Base-by-base conservation (phyloP, 257 asterid genomes). In the Leonotis leonurus region DNA sequence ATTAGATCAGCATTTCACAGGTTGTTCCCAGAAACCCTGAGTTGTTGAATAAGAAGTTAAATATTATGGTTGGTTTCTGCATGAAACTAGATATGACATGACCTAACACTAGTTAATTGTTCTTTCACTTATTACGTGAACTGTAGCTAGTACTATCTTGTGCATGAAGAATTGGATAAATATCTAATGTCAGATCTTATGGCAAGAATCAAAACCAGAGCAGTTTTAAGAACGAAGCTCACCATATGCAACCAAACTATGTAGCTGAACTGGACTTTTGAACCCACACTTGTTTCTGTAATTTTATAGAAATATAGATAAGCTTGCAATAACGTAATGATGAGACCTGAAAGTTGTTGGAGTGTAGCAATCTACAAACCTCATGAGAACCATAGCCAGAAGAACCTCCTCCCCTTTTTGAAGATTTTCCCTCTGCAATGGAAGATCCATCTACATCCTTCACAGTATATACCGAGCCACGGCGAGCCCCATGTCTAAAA, bases 241-340 rank as follows among this genome's bases (percentile, higher is more conserved):
- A 89, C 96, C 90, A 59, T 70, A 55, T 61, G 66, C 74, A 68
- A 68, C 73, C 68, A 60, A 62, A 75, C 77, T 80, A 90, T 45
- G 95, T 78, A 46, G 90, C 95, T 40, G 96, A 78, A 75, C 88
- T 77, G 40, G 97, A 83, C 90, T 90, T 90, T 66, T 90, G 97
- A 79, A 90, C 93, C 97, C 97, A 87, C 65, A 90, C 93, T 81
- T 85, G 96, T 69, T 90, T 90, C 96, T 90, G 96, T 75, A 79
- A 71, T 29, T 62, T 43, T n/a, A 43, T 51, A 30, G 25, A 36
- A 51, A 49, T 57, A 30, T 22, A 53, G 10, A 57, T 36, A 57
- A 57, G 14, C 41, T 22, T n/a, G 37, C 59, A 59, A 54, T 40
- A 69, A 58, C 29, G 24, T 43, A 77, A 30, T 20, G 39, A 32